Evolutionary conservation across 208 protist species (phyloP), one percentile per base, ranked within the genome.

Genomic region (Crithidia thermophila): DNA sequence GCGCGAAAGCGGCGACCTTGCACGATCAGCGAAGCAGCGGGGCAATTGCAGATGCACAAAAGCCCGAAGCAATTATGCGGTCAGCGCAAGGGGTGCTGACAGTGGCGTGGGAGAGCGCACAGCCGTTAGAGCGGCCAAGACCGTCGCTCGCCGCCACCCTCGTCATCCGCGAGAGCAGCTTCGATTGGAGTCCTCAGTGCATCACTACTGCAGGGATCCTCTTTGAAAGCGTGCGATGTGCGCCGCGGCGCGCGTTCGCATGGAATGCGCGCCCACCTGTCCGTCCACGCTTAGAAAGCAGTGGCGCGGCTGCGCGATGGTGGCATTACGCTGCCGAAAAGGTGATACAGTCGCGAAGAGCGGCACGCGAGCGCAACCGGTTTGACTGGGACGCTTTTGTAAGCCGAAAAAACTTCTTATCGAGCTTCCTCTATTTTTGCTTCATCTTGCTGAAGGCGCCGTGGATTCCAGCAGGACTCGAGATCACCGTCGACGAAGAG

Each of bases 261-360:
- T 59, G 60, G 69, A 27, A 30, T n/a, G 46, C 27, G 25, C 60
- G 69, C 8, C 69, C 69, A 9, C 10, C n/a, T 8, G 21, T n/a
- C 16, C 69, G 67, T 10, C 60, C 40, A 49, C 30, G 45, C 10
- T 14, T 18, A 34, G 52, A 36, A 13, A 21, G 58, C 31, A 6
- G 21, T 11, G 40, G 16, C 20, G 25, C 31, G 1, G 52, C 52
- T 4, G 27, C 16, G 13, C 21, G 37, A 36, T 79, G 77, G 77
- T 83, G 77, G 77, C 46, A 31, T 4, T 83, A 79, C 39, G 58
- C 62, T 1, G 63, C 76, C 30, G 20, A 62, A 43, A 66, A 58
- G 40, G 52, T 67, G 10, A 8, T 65, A 1, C 34, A 49, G 13
- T 25, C 50, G 36, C 43, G 16, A 43, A 58, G 45, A 46, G 49